Evolutionary conservation across 768 basidiomycete genomes (phyloP), one percentile per base, ranked within the genome.

Genomic region (Lactarius indigo): DNA sequence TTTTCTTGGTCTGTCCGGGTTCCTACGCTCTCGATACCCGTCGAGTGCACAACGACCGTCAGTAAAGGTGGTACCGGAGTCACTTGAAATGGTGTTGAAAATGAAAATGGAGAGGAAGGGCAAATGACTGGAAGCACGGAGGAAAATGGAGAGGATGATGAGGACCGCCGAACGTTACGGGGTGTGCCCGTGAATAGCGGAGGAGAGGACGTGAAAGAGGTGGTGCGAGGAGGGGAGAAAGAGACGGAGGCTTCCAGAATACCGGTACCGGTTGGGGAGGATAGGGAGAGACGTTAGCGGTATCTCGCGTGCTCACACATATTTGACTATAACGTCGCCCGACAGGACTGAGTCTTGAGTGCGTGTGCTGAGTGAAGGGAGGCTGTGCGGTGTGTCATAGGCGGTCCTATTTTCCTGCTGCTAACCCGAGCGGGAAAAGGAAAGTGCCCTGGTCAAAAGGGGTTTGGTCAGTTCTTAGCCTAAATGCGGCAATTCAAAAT

Each of bases 1-100:
- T 17, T 69, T 69, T 42, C 65, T 69, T 30, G 64, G 68, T 18
- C 81, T 90, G 44, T 80, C 88, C 55, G 87, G 84, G 33, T 85
- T 90, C 74, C 78, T 87, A 62, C 84, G 88, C 42, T 79, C 82
- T 26, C 84, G 88, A 58, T 83, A 89, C 73, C 82, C 86, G 35
- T 84, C 86, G 23, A 79, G 73, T 59, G 64, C 70, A 60, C 73
- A 73, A 26, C 74, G 70, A 26, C 61, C 73, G 33, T 71, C 73
- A 44, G 69, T 67, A 42, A 71, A 65, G 62, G 75, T 70, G 17
- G 59, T 69, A 18, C 68, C 72, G n/a, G 70, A 69, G 30, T 66
- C 56, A 30, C 66, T 72, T 57, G 69, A 66, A 70, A 66, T 44
- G 72, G 70, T 37, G 33, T 61, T 13, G 65, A 71, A 30, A 64